Evolutionary conservation across 2,329 filamentous ascomycete species (phyloP).

Genomic region (Talaromyces sp.): DNA sequence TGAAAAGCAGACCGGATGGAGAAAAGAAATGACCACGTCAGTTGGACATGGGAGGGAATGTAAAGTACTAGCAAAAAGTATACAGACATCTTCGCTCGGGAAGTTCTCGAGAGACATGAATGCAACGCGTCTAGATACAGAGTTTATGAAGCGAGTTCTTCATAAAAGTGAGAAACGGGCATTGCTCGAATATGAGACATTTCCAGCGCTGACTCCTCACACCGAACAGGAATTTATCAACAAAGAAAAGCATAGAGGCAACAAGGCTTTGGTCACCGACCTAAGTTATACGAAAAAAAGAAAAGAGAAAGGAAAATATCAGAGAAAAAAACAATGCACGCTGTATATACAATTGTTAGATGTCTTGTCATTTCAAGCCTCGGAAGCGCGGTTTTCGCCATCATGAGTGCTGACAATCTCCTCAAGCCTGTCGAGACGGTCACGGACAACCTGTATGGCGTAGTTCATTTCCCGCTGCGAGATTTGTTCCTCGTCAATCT

Average conservation of each 20-base stretch:
- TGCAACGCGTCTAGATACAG: slow-evolving; percentile 5
- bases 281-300: slow-evolving; percentile 6
- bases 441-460: slow-evolving; percentile 81
- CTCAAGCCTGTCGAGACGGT: slow-evolving; percentile 75
- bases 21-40: slow-evolving; percentile 6
- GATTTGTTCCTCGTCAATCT: slow-evolving; percentile 64
- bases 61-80: slow-evolving; percentile 8
- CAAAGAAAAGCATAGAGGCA: not conserved
- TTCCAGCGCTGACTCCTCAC: slow-evolving; percentile 1
- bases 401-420: slow-evolving; percentile 64
- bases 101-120: not conserved
- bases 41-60: not conserved
- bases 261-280: not conserved
- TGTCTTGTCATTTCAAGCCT: not conserved
- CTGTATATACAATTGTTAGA: not conserved
- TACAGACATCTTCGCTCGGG: slow-evolving; percentile 2
- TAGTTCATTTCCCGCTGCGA: slow-evolving; percentile 71
- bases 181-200: not conserved
- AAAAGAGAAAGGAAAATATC: not conserved
- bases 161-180: not conserved
- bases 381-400: slow-evolving; percentile 20
- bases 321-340: not conserved
- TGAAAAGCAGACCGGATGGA: not conserved
- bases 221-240: not conserved
- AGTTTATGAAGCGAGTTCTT: not conserved